Percentiles rank a stretch among this genome's conserved stretches.
These are phyloP conservation scores for Xylaria sp. DNA, from an alignment of 2,329 filamentous ascomycete species.

Conservation along the genomic window DNA sequence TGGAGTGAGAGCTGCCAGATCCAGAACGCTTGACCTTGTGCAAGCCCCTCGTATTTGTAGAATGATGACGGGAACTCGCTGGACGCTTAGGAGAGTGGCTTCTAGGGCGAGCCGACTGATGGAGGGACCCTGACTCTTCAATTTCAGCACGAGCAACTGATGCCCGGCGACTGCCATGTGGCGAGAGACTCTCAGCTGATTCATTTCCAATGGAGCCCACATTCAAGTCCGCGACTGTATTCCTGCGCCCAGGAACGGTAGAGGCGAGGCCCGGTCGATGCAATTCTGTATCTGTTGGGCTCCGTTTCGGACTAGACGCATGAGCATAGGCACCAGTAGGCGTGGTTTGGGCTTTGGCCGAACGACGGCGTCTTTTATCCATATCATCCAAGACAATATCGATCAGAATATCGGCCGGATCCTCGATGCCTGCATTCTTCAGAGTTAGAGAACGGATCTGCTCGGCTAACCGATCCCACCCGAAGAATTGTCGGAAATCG, in stretches of 20 bases:
- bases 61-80: constrained; percentile 76
- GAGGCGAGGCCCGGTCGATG: constrained; percentile 76
- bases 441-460: constrained; percentile 90
- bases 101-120: constrained; percentile 65
- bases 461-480: constrained; percentile 94
- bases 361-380: constrained; percentile 88
- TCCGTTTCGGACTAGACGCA: constrained; percentile 67
- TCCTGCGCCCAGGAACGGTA: constrained; percentile 66
- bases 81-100: constrained; percentile 87
- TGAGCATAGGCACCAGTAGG: constrained; percentile 77
- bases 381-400: constrained; percentile 97
- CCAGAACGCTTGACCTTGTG: constrained; percentile 86
- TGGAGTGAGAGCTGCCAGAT: constrained; percentile 92
- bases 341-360: constrained; percentile 85
- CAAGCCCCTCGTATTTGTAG: constrained; percentile 72
- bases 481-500: constrained; percentile 96
- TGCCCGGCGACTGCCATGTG: constrained; percentile 53
- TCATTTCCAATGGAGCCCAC: constrained; percentile 71
- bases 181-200: constrained; percentile 54
- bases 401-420: constrained; percentile 88
- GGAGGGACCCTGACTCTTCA: constrained; percentile 59
- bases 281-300: constrained; percentile 73
- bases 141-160: constrained; percentile 61
- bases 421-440: constrained; percentile 87
- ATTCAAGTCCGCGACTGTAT: constrained; percentile 60